Evolutionary conservation across 2,329 filamentous ascomycete genomes (phyloP), one percentile per base, ranked within the genome.

Genomic region (Epichloe festucae): DNA sequence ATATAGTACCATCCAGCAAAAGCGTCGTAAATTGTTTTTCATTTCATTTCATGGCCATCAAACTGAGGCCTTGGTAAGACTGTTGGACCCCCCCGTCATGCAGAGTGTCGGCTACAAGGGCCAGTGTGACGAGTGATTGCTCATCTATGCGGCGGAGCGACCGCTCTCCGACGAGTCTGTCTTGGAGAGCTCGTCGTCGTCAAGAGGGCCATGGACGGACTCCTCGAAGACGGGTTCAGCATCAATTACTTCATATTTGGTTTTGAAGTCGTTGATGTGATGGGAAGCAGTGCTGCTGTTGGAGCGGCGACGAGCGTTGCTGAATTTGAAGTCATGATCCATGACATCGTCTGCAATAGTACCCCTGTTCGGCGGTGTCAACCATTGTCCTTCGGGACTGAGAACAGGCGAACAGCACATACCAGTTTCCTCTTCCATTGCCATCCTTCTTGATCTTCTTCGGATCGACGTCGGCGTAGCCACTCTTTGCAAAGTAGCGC

Each of bases 371-470:
- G 19, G 39, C 12, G 5, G 23, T 19, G n/a, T 53, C n/a, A 36
- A 19, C 8, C 23, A 36, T 50, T 35, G 50, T 23, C 10, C 12
- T 15, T 47, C 43, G 7, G 27, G 17, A 6, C 17, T 15, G 12
- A 15, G 17, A 0, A 46, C 17, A n/a, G 14, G 35, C 40, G 31
- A 42, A n/a, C 17, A 1, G 39, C 15, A 63, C 84, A 70, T 79
- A 95, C 91, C 91, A 98, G 71, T 96, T 96, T 65, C 86, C 89
- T 70, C 87, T 90, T 60, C 91, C 91, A 59, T 80, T 85, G 57
- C 91, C 91, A 64, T 95, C 87, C 76, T 98, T 98, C 83, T 98
- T 98, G 66, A 86, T 84, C 77, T 94, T 93, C 70, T 88, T 89
- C 55, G 93, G 91, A 65, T 95, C 87, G 60, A 77, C 75, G 64